A percentile compares a stretch with the other conserved stretches of the same genome.
Evolutionary conservation across 2,329 filamentous ascomycete genomes (phyloP).

Genomic region (Penicillium frequentans): DNA sequence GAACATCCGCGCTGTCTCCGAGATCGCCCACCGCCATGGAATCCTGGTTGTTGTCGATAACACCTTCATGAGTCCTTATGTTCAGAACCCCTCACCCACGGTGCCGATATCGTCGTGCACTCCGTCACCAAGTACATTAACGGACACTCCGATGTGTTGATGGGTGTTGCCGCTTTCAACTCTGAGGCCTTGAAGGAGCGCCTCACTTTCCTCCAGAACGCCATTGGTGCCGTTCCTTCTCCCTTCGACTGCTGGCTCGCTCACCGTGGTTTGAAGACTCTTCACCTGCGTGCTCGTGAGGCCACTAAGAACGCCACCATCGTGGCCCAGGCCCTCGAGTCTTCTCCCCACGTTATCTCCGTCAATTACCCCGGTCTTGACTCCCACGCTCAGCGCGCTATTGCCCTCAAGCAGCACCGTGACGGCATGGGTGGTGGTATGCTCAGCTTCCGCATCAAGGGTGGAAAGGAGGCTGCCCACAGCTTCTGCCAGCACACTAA

Average conservation of each 20-base stretch:
- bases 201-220: slow-evolving; percentile 91
- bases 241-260: slow-evolving; percentile 98
- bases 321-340: slow-evolving; percentile 74
- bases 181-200: slow-evolving; percentile 73
- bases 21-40: slow-evolving; percentile 79
- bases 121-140: slow-evolving; percentile 99
- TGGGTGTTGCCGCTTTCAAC: slow-evolving; percentile 97
- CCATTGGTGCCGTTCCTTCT: slow-evolving; percentile 90
- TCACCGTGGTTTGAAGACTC: slow-evolving; percentile 92
- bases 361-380: slow-evolving; percentile 95
- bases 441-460: slow-evolving; percentile 92
- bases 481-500: slow-evolving; percentile 86
- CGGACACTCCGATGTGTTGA: slow-evolving; percentile 92
- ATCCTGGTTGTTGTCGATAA: slow-evolving; percentile 99
- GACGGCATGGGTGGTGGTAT: slow-evolving; percentile 94
- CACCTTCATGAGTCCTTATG: slow-evolving; percentile 93
- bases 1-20: slow-evolving; percentile 83
- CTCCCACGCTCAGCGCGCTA: slow-evolving; percentile 80
- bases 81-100: slow-evolving; percentile 93
- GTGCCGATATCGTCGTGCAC: slow-evolving; percentile 95
- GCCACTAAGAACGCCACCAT: slow-evolving; percentile 77
- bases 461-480: slow-evolving; percentile 81
- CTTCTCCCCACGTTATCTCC: slow-evolving; percentile 75
- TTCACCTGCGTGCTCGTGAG: slow-evolving; percentile 87
- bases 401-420: slow-evolving; percentile 88